phyloP scores from a whole-genome alignment of 73 alveolate species.

The Uronychia binucleata region DNA sequence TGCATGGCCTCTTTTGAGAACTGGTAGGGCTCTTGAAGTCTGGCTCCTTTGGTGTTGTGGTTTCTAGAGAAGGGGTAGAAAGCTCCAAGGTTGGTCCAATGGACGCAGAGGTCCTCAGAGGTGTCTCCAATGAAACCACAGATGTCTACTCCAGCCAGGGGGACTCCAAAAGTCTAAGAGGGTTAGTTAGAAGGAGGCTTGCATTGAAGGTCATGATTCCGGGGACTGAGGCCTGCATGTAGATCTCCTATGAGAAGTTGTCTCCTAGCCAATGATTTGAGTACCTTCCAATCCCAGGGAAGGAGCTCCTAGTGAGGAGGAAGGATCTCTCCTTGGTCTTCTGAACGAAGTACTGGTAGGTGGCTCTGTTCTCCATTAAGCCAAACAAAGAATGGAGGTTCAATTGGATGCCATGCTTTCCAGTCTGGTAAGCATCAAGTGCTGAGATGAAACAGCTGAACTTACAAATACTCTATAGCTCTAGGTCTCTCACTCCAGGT shows the following conservation, averaged over 20 bases:
- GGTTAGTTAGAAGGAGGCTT: slow-evolving; percentile 19
- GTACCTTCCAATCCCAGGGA: slow-evolving; percentile 96
- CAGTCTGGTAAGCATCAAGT: slow-evolving; percentile 67
- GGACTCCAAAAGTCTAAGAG: slow-evolving; percentile 90
- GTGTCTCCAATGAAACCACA: slow-evolving; percentile 98
- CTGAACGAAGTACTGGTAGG: slow-evolving; percentile 72
- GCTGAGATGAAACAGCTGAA: background rate
- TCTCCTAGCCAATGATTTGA: slow-evolving; percentile 98
- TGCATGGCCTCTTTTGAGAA: background rate
- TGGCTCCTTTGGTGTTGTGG: slow-evolving; percentile 82
- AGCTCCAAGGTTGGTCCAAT: slow-evolving; percentile 96
- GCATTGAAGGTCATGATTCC: slow-evolving; percentile 60
- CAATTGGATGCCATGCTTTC: slow-evolving; percentile 65
- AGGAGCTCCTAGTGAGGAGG: slow-evolving; percentile 89
- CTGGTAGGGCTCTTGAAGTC: slow-evolving; percentile 87
- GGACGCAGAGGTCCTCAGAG: slow-evolving; percentile 91
- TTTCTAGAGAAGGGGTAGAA: slow-evolving; percentile 98
- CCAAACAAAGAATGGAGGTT: slow-evolving; percentile 90
- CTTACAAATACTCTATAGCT: slow-evolving; percentile 56
- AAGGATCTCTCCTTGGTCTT: slow-evolving; percentile 74
- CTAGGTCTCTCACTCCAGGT: slow-evolving; percentile 89
- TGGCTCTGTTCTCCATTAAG: slow-evolving; percentile 72
- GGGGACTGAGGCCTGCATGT: slow-evolving; percentile 69
- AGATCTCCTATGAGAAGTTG: slow-evolving; percentile 82
- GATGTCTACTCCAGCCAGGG: slow-evolving; percentile 96